Evolutionary conservation across 169 alveolate genomes (phyloP).

Genomic region (Cryptosporidium xiaoi): DNA sequence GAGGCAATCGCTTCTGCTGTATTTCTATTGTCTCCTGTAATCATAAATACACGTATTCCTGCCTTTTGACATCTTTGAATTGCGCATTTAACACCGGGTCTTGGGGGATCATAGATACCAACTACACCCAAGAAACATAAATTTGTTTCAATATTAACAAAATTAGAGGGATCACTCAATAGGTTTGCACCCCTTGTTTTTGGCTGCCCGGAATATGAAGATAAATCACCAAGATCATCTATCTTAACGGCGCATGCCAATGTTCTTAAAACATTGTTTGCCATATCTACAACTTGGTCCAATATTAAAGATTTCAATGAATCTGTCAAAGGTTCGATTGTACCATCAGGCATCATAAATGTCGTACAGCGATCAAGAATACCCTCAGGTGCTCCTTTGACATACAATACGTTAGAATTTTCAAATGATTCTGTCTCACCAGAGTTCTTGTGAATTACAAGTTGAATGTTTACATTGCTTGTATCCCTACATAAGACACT

Average conservation of each 20-base stretch:
- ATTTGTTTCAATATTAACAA: slow-evolving; percentile 88
- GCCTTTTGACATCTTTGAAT: slow-evolving; percentile 94
- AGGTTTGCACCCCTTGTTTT: slow-evolving; percentile 74
- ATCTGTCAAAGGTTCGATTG: slow-evolving; percentile 84
- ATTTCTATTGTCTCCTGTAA: slow-evolving; percentile 97
- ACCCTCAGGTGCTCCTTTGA: slow-evolving; percentile 99
- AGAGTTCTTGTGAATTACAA: slow-evolving; percentile 44
- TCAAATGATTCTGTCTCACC: slow-evolving; percentile 59
- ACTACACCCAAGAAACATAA: slow-evolving; percentile 93
- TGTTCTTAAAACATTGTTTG: slow-evolving; percentile 89
- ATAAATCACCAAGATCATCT: slow-evolving; percentile 76
- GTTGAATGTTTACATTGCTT: slow-evolving; percentile 70
- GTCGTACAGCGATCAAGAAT: slow-evolving; percentile 87
- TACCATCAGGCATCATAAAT: slow-evolving; percentile 87
- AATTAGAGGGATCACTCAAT: slow-evolving; percentile 76
- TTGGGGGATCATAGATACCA: slow-evolving; percentile 98
- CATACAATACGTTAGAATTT: slow-evolving; percentile 84
- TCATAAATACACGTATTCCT: slow-evolving; percentile 98
- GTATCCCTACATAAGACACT: slow-evolving; percentile 85
- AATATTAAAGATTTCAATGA: slow-evolving; percentile 82
- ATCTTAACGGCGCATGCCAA: slow-evolving; percentile 85
- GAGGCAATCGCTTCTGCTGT: slow-evolving; percentile 99
- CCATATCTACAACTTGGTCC: slow-evolving; percentile 87
- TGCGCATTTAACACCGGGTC: slow-evolving; percentile 94
- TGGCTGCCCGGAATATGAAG: slow-evolving; percentile 76